Base-by-base conservation (phyloP, 2,329 filamentous ascomycete genomes). In the Scedosporium minutisporum region DNA sequence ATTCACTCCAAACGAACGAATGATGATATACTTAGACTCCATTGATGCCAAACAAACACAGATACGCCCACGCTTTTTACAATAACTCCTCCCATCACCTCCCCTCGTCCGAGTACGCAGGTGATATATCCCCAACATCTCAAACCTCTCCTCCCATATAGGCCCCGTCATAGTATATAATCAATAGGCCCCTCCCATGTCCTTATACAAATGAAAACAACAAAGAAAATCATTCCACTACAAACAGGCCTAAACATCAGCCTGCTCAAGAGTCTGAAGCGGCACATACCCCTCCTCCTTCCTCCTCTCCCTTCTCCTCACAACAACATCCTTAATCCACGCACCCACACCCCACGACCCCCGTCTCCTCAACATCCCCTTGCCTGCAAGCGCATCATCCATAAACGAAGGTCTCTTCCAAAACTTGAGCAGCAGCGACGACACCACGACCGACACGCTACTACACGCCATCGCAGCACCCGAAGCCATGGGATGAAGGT, bases 381-480 rank as follows among this genome's bases (percentile, higher is more conserved):
- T 83, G 67, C 82, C 85, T 38, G 88, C 77, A 14, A 80, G 78
- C 6, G 83, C 83, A 66, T 89, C 85, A 57, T 90, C 85, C 90
- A 97, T 93, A 92, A 92, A 97, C 33, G 76, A 76, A 0, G 95
- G 95, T 16, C 93, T 80, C 65, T 80, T 84, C 93, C 93, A 97
- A 72, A 91, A 87, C 72, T 91, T 96, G 65, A 99, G 80, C 46
- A 96, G 80, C 63, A 99, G 77, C 68, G 87, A 91, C 73, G 88
- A 93, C 4, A 87, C 80, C 0, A 97, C 93, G 3, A 99, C 95
- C 64, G 89, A 95, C 57, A 99, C 91, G 67, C 89, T 93, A 63
- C 89, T 95, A 66, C 83, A 86, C 1, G 93, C 93, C 93, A 99
- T 97, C 59, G 95, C 95, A 3, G 90, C 91, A 21, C 92, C 93